phyloP scores from a whole-genome alignment of 2,329 filamentous ascomycete species.

The Trichoderma breve region DNA sequence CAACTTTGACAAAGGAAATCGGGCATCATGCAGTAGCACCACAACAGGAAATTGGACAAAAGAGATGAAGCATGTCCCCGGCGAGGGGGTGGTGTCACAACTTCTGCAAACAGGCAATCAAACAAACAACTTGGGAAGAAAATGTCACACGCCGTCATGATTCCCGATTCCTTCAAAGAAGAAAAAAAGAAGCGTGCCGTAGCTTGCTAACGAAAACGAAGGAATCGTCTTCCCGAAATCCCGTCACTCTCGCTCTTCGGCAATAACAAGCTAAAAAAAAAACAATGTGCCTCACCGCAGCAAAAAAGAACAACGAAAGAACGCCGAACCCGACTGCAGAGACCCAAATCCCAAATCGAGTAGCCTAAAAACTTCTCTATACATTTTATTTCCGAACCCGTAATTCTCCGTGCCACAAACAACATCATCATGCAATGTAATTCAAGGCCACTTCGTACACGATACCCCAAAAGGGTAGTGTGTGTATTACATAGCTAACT shows the following conservation, averaged over 20 bases:
- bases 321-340: background rate
- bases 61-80: too few species aligned
- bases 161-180: background rate
- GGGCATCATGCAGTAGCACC: background rate
- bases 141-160: background rate
- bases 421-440: background rate
- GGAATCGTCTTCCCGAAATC: background rate
- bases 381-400: background rate
- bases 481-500: background rate
- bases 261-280: background rate
- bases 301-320: background rate
- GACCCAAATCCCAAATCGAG: background rate
- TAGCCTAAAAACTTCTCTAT: background rate
- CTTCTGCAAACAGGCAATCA: background rate
- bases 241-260: background rate
- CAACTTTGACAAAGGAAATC: background rate
- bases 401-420: background rate
- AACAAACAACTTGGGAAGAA: background rate
- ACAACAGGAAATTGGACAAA: background rate
- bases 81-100: background rate
- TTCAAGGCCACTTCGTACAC: background rate
- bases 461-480: background rate
- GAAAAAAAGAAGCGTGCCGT: background rate
- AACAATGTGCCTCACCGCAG: background rate
- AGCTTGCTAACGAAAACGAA: background rate